Evolutionary conservation across 345 rosid genomes (phyloP).

Genomic region (Lepidium sativum): DNA sequence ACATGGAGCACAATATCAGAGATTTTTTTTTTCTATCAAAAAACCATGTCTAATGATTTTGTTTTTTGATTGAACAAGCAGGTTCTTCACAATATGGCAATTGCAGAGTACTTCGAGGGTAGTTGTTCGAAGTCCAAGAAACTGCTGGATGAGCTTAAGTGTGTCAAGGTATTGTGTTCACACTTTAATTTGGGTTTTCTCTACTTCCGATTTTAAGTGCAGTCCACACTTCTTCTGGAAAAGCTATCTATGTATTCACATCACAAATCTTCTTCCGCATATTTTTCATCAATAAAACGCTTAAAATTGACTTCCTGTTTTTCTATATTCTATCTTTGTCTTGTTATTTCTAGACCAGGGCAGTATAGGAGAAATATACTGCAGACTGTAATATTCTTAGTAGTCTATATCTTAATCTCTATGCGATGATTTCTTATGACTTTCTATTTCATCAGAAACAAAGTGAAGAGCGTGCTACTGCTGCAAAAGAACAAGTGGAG

Average conservation of each 20-base stretch:
- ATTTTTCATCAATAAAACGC: not conserved
- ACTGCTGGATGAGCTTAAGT: conserved; percentile 60
- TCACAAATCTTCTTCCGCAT: not conserved
- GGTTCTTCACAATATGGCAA: conserved; percentile 91
- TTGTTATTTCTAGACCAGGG: not conserved
- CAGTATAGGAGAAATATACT: not conserved
- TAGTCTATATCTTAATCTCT: conserved; percentile 14
- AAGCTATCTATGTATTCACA: not conserved
- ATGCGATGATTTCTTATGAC: not conserved
- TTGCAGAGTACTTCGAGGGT: conserved; percentile 61
- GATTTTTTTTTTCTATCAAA: not conserved
- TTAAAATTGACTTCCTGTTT: not conserved
- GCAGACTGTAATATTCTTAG: not conserved
- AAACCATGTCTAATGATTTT: not conserved
- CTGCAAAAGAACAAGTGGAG: conserved; percentile 63
- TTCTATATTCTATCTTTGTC: not conserved
- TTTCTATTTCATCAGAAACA: conserved; percentile 36
- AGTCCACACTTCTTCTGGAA: not conserved
- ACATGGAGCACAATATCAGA: not conserved
- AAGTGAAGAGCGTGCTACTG: conserved; percentile 62
- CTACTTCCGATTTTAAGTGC: not conserved
- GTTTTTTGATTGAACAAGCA: conserved; percentile 28
- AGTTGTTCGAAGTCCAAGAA: conserved; percentile 70
- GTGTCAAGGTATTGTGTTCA: conserved; percentile 48
- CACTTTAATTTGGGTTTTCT: not conserved